Base-by-base conservation (phyloP, 225 moss, liverwort and hornwort species). In the Lunularia cruciata region DNA sequence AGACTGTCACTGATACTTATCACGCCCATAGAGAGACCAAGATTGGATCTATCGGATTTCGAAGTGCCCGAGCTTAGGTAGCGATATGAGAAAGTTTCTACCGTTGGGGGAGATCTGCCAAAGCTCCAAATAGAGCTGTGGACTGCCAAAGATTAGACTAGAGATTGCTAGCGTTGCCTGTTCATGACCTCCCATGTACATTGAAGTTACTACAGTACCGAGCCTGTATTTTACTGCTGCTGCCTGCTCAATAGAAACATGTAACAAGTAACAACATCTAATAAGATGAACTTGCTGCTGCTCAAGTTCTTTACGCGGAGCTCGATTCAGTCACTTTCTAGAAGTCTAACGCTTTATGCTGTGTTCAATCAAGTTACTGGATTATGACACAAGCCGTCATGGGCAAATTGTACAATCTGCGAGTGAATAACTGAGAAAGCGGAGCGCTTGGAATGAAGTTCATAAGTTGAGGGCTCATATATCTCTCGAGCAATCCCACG, bases 221-320 rank as follows among this genome's bases (percentile, higher is more conserved):
- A 26, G 27, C 6, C 11, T 54, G 26, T 27, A 27, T 27, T n/a
- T n/a, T n/a, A n/a, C n/a, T n/a, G 28, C 54, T 25, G 53, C 54
- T 54, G 54, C 25, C 54, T 54, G 54, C 28, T 54, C 27, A 54
- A 54, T 27, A 54, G 54, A 54, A 27, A 28, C 26, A 54, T 54
- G 26, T n/a, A 54, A n/a, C 28, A 28, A 20, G 11, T 54, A 27
- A n/a, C n/a, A n/a, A n/a, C n/a, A n/a, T n/a, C n/a, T n/a, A 54
- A 54, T 54, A 54, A 54, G 27, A 54, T 54, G 22, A 23, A 28
- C 22, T 52, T 19, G 52, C 52, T 52, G 52, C 52, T 52, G 52
- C 52, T 23, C 52, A 52, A 52, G 52, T 52, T 28, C 28, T 3
- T 54, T 28, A 9, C 48, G 52, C 25, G 27, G 10, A 27, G 54